A percentile compares a stretch with the other conserved stretches of the same genome.
These are phyloP conservation scores for Globisporangium cystogenes DNA, from an alignment of 352 stramenopile genomes.

Conservation along the genomic window DNA sequence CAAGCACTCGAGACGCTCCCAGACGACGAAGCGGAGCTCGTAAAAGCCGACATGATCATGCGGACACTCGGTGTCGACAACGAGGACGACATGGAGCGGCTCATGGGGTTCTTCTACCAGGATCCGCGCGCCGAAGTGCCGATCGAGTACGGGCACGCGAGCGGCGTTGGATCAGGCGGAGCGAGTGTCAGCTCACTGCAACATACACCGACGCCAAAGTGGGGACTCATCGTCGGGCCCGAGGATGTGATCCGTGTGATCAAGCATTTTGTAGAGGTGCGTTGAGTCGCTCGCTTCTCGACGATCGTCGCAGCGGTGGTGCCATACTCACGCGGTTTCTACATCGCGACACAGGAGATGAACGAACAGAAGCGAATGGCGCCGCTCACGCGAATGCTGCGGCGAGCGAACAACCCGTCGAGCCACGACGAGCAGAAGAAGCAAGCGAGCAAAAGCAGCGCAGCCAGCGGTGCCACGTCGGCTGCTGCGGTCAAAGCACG, in stretches of 20 bases:
- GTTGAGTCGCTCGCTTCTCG: not conserved
- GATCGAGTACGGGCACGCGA: constrained; percentile 19
- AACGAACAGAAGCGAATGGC: constrained; percentile 64
- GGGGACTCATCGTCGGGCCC: constrained; percentile 65
- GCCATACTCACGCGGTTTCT: not conserved
- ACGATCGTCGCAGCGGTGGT: not conserved
- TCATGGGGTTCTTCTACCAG: constrained; percentile 79
- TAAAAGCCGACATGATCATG: constrained; percentile 88
- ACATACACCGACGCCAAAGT: constrained; percentile 27
- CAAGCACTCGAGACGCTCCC: constrained; percentile 70
- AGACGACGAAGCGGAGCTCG: constrained; percentile 74
- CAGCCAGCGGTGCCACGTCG: constrained; percentile 15
- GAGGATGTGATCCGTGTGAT: constrained; percentile 87
- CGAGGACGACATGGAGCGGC: constrained; percentile 80
- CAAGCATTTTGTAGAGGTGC: constrained; percentile 85
- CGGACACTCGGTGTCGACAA: constrained; percentile 77
- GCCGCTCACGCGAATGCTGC: constrained; percentile 40
- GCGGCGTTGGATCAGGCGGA: not conserved
- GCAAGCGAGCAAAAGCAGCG: constrained; percentile 6
- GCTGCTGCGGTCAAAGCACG: constrained; percentile 32
- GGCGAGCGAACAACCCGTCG: constrained; percentile 16
- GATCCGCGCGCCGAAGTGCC: constrained; percentile 52
- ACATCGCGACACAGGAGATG: constrained; percentile 30
- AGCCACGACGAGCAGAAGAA: constrained; percentile 4
- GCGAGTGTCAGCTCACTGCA: constrained; percentile 1